Percentiles rank a stretch among this genome's conserved stretches.
Evolutionary conservation across 805 yeast genomes (phyloP).

Genomic region (Cyberlindnera sargentensis): DNA sequence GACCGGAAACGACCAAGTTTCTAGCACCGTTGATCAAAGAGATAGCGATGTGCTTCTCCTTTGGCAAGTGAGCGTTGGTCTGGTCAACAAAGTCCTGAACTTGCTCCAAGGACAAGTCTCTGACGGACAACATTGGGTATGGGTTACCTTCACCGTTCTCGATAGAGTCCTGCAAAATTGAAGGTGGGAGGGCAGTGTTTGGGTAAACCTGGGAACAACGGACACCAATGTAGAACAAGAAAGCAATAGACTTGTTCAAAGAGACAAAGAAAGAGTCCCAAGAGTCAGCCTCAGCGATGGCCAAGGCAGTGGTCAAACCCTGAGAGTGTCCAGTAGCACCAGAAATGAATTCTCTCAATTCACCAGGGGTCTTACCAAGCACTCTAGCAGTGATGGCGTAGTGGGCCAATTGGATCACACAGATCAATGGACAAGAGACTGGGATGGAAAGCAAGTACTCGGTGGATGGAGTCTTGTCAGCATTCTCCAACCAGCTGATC

Average conservation of each 20-base stretch:
- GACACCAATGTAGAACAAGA: slow-evolving; percentile 89
- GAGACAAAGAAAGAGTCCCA: slow-evolving; percentile 79
- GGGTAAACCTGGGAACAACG: slow-evolving; percentile 89
- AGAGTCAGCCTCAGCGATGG: slow-evolving; percentile 71
- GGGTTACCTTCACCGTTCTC: slow-evolving; percentile 96
- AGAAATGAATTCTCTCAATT: slow-evolving; percentile 57
- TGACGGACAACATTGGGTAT: slow-evolving; percentile 93
- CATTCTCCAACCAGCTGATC: slow-evolving; percentile 77
- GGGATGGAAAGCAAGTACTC: slow-evolving; percentile 89
- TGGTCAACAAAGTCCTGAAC: slow-evolving; percentile 72
- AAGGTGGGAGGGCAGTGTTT: slow-evolving; percentile 88
- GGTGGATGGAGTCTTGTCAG: slow-evolving; percentile 81
- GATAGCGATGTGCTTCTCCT: slow-evolving; percentile 82
- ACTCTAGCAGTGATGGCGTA: slow-evolving; percentile 82
- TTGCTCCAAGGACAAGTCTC: slow-evolving; percentile 77
- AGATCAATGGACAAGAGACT: slow-evolving; percentile 94
- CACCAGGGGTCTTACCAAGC: slow-evolving; percentile 85
- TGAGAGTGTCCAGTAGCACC: slow-evolving; percentile 90
- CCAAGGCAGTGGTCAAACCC: slow-evolving; percentile 89
- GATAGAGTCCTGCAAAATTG: slow-evolving; percentile 84
- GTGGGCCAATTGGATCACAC: slow-evolving; percentile 92
- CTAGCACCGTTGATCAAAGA: slow-evolving; percentile 94
- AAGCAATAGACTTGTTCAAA: slow-evolving; percentile 71
- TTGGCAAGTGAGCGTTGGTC: slow-evolving; percentile 91
- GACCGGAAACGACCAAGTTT: slow-evolving; percentile 93